Base-by-base conservation (phyloP, 2,329 filamentous ascomycete species). In the Fusarium verticillioides region DNA sequence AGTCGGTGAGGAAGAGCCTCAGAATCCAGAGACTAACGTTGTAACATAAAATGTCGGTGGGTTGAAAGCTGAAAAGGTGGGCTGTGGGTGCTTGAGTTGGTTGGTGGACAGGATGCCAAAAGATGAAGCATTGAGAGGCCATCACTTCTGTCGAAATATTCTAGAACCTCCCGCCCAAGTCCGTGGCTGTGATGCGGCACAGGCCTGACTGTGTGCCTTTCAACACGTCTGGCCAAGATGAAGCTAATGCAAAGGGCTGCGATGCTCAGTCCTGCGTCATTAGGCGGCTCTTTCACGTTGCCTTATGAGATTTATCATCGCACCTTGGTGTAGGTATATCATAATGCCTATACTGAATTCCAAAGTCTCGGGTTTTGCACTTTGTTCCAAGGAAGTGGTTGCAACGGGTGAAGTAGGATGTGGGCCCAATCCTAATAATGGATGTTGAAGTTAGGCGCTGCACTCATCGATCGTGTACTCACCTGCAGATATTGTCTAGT, bases 151-250 rank as follows among this genome's bases (percentile, higher is more conserved):
- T 0, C 2, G 5, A 42, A 42, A 0, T 16, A 23, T 42, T 42
- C 40, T 42, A 16, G 40, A 42, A 23, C n/a, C 1, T 42, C 40
- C 0, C n/a, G 40, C 6, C 1, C 3, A 42, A 23, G 0, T 42
- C 2, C 40, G 40, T 42, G 40, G 40, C 21, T 42, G 21, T 42
- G 13, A 42, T 42, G 40, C 0, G 9, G 0, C 40, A 42, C 13
- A 23, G 1, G 9, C n/a, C 0, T 42, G 1, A 16, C 0, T 0
- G 0, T 42, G 13, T 0, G 5, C 40, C 7, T 42, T 42, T 16
- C n/a, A 23, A 16, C 9, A 23, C 9, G 0, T 23, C 40, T 42
- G 0, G 8, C 40, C n/a, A 42, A 11, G 23, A n/a, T 16, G 9
- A 16, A 10, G 40, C 5, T n/a, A 3, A 13, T 40, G 0, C 5